Base-by-base conservation (phyloP, 768 basidiomycete species). In the Russula abietina region DNA sequence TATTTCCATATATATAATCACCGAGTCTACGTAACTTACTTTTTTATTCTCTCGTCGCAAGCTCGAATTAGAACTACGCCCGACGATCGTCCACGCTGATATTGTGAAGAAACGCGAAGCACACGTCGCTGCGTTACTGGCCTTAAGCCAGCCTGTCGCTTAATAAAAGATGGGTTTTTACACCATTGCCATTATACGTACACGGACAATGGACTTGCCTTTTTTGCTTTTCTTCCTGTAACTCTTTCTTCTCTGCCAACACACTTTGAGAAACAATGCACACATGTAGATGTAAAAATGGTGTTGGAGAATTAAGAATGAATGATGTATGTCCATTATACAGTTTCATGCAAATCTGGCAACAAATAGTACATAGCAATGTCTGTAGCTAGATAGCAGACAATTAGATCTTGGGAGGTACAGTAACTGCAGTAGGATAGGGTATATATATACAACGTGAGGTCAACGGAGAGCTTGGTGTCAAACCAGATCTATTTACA, bases 61-160 rank as follows among this genome's bases (percentile, higher is more conserved):
- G 86, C 69, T 80, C 46, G 86, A 88, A 68, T 70, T 71, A 2
- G 87, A 88, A 26, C 74, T 88, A 17, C 77, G 84, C 41, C 63
- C 74, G 32, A 73, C 75, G 19, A 71, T 88, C 39, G 65, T 78
- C 8, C 82, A 85, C 66, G 68, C 73, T 3, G 86, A 88, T 56
- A 74, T 88, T 54, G 73, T 78, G 32, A 79, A 76, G 61, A 81
- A 78, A 64, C 79, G 83, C 28, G 75, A 80, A 14, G 70, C 71
- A 5, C 86, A 87, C 69, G 79, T 81, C 24, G 71, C 74, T 39
- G 73, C 71, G 41, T 72, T 86, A 59, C 73, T 71, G 63, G 62
- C 62, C 38, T 45, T 68, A 17, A 67, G 53, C 36, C n/a, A 64
- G 62, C 30, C 39, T 16, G 11, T 9, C 26, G n/a, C 46, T 17